Base-by-base conservation (phyloP, 169 alveolate genomes). In the Cryptosporidium muris region DNA sequence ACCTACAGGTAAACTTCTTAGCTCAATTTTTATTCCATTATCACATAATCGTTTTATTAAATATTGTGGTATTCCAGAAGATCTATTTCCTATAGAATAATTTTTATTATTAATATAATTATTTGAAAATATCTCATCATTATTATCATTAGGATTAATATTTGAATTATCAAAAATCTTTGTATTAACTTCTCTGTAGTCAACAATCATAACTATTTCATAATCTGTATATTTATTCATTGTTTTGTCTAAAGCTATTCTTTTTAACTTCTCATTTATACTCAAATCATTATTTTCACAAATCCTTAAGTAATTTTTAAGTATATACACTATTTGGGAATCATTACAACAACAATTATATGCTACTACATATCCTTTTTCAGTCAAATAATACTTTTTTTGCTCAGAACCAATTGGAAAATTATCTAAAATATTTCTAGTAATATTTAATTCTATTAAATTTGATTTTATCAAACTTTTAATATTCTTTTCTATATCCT, bases 151-250 rank as follows among this genome's bases (percentile, higher is more conserved):
- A 5, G 12, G 43, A n/a, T 5, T 5, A 36, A 25, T 49, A 47
- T 43, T 43, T 42, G 62, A 47, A 56, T 16, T 56, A 40, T 34
- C 43, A 40, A 8, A 36, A 25, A 25, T 25, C 34, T 4, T 1
- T 6, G 58, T 56, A 48, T 74, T 74, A 5, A 74, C 68, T 62
- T 74, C 85, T 62, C 85, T 74, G n/a, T 74, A 74, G 36, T 74
- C 85, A 16, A 74, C 60, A 8, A 74, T 48, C 85, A 74, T 74
- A 8, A 74, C 85, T 36, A 74, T 58, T 34, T 74, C 85, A 74
- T 58, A 74, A 25, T 74, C 85, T 7, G 48, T 2, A 2, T 74
- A 58, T 48, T 42, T 45, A 12, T 58, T 74, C 34, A 25, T 56
- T 58, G 34, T 74, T 8, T n/a, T 34, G 36, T 54, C 53, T 25